These are phyloP conservation scores for Hyphopichia buzzinii DNA, from an alignment of 1,139 yeast species.

Conservation along the genomic window DNA sequence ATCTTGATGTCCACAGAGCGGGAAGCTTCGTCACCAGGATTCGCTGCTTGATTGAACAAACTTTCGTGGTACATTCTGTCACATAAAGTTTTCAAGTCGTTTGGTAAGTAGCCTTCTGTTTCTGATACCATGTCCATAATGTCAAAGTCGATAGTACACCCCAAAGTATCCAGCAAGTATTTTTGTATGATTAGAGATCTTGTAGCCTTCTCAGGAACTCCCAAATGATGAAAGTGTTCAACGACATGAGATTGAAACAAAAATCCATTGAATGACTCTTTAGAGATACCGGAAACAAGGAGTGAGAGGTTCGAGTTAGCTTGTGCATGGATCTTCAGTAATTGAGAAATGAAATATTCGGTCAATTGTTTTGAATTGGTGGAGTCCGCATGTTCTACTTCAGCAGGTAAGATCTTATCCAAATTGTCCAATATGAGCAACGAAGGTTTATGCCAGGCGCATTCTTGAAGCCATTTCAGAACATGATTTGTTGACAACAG, in stretches of 20 bases:
- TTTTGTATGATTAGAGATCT: conserved; percentile 52
- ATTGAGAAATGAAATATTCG: conserved; percentile 41
- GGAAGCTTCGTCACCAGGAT: conserved; percentile 10
- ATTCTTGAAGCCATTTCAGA: conserved; percentile 52
- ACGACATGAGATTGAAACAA: conserved; percentile 69
- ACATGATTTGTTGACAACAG: conserved; percentile 45
- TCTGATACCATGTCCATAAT: conserved; percentile 70
- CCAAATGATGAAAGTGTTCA: conserved; percentile 59
- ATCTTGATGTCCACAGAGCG: conserved; percentile 26
- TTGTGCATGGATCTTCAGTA: conserved; percentile 38
- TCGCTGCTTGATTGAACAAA: conserved; percentile 30
- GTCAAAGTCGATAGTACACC: conserved; percentile 43
- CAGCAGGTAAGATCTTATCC: conserved; percentile 74
- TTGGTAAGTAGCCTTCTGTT: conserved; percentile 88
- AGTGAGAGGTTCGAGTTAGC: conserved; percentile 49
- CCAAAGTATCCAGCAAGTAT: conserved; percentile 37
- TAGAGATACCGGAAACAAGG: conserved; percentile 59
- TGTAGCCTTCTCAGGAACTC: conserved; percentile 68
- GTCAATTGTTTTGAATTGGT: conserved; percentile 58
- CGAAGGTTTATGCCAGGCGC: conserved; percentile 81
- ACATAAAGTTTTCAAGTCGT: conserved; percentile 68
- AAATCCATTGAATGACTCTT: conserved; percentile 61
- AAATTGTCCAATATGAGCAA: conserved; percentile 75
- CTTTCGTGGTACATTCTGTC: conserved; percentile 76
- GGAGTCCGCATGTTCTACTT: conserved; percentile 66